A percentile compares a stretch with the other conserved stretches of the same genome.
Conservation (phyloP, 129 eudicot genomes). For the Calendula officinalis region DNA sequence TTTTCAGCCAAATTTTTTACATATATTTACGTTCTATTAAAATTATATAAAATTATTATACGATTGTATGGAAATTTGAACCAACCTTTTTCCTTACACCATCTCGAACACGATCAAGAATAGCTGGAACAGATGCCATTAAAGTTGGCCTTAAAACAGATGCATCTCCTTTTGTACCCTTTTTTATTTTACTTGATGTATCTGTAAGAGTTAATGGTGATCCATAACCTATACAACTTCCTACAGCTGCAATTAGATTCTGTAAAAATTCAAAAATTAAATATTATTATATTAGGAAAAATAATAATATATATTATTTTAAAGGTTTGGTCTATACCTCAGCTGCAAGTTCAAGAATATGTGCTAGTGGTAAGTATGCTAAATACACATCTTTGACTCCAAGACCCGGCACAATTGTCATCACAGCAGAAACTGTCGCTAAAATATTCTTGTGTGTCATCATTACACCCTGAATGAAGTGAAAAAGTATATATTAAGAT, state of each 20-base stretch:
- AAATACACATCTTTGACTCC: slow-evolving; percentile 73
- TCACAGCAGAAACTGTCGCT: slow-evolving; percentile 90
- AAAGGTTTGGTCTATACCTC: slow-evolving; percentile 52
- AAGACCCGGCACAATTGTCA: slow-evolving; percentile 90
- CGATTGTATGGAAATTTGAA: background rate
- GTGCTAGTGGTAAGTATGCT: slow-evolving; percentile 94
- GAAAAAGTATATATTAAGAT: too few species aligned
- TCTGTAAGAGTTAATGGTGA: slow-evolving; percentile 93
- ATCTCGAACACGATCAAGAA: slow-evolving; percentile 96
- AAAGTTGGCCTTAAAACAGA: slow-evolving; percentile 71
- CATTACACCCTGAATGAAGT: slow-evolving; percentile 80
- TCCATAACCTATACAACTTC: slow-evolving; percentile 88
- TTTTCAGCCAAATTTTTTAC: slow-evolving; percentile 18
- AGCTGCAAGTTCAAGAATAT: slow-evolving; percentile 94
- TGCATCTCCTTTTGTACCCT: slow-evolving; percentile 95
- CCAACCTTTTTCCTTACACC: slow-evolving; percentile 93
- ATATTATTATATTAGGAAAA: slow-evolving; percentile 8
- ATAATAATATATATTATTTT: background rate
- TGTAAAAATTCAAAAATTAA: slow-evolving; percentile 26
- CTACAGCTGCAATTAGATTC: slow-evolving; percentile 77
- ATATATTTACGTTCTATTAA: slow-evolving; percentile 1
- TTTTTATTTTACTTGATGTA: slow-evolving; percentile 83
- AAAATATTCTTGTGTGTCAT: slow-evolving; percentile 91
- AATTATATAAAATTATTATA: background rate
- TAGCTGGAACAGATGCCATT: slow-evolving; percentile 95